Base-by-base conservation (phyloP, 164 flowering plant genomes). In the Nymphaea colorata region DNA sequence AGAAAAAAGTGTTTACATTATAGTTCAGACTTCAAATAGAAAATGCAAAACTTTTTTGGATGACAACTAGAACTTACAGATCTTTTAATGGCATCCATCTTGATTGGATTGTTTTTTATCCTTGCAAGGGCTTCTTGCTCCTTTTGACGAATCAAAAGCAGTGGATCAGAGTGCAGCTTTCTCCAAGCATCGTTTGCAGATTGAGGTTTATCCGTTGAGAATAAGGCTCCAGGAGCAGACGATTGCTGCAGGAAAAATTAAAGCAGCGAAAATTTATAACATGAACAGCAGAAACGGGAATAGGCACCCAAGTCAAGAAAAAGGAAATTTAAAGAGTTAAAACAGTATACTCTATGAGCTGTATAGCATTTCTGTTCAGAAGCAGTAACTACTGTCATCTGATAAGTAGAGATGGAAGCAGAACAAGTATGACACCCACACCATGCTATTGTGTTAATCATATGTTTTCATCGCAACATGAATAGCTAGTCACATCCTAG, bases 141-240 rank as follows among this genome's bases (percentile, higher is more conserved):
- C 36, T 91, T 74, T 78, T 88, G 93, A 14, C 98, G 87, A 71
- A 94, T 92, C 84, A 88, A 67, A 25, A 94, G 91, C 78, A 94
- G 75, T 42, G 99, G 99, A 79, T 94, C 99, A 4, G 98, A 84
- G 73, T 91, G 96, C 44, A 92, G 92, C 69, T 94, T 94, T 81
- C 99, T 85, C 98, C 99, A 94, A 3, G 96, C 72, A 81, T 94
- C 99, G 75, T 92, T 89, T 36, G 99, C 88, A 45, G 99, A 91
- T 17, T 90, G 93, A 14, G 93, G 90, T 80, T 86, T 94, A 17
- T 90, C 99, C 73, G 88, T 98, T 51, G 57, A 51, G 68, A 94
- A 94, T 61, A 94, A 77, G 44, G 98, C 98, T 67, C 98, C 99
- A 10, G 89, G 97, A 10, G 59, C 86, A 66, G 80, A 64, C 11